Evolutionary conservation across 2,329 filamentous ascomycete genomes (phyloP), one percentile per base, ranked within the genome.

Genomic region (Fusarium chuoi): DNA sequence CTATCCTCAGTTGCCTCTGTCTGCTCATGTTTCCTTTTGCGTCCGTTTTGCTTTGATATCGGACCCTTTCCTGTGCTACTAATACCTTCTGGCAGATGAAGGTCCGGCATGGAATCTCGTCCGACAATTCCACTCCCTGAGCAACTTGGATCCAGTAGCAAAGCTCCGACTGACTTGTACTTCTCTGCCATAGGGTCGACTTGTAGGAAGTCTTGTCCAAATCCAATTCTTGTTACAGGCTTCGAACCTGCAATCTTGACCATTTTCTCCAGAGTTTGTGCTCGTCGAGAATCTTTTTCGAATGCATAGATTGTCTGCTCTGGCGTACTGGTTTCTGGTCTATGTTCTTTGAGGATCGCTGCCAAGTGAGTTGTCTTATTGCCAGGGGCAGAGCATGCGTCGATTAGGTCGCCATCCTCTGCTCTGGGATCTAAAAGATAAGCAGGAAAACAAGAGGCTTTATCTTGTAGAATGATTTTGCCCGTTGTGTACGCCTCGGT

Each of bases 341-440:
- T 80, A 59, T 83, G 83, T 55, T 82, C 84, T 59, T 81, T 85
- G 55, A 96, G 79, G 9, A 98, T 89, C 5, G 94, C 93, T 1
- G 95, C 95, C 52, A 97, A 84, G 81, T 98, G 96, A 13, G 96
- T 98, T 3, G 96, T 98, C 84, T 99, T 99, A 82, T 99, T 99
- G 11, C 96, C 96, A 4, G 96, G 96, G 2, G 96, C 96, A 0
- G 96, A 94, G 80, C 96, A 98, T 1, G 94, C 94, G 82, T 99
- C 96, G n/a, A 98, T 89, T 14, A 97, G 86, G 78, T 96, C 91
- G 30, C 94, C 94, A 73, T 92, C 89, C 65, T 89, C 85, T 14
- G 89, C 84, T 0, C 84, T 84, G 1, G 93, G 90, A 58, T 97
- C 87, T 1, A 99, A 85, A 6, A 99, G 86, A 79, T 96, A 96